Conservation (phyloP, 768 basidiomycete genomes). For the Leccinum barrowsii region DNA sequence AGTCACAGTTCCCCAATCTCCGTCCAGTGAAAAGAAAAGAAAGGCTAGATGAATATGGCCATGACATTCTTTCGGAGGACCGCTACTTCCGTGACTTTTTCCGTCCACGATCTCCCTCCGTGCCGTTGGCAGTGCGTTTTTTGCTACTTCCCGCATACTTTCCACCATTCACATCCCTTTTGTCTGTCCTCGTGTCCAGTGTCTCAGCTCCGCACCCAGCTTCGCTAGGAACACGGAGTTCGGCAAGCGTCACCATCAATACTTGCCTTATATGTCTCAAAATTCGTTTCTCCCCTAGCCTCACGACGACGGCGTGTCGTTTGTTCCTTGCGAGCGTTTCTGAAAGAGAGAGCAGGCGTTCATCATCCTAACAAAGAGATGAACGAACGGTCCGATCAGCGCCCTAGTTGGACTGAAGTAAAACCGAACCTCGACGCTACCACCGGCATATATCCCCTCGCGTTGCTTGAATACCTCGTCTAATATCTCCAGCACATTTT, state of each 20-base stretch:
- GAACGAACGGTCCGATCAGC: background rate
- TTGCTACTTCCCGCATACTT: background rate
- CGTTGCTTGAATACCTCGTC: constrained; percentile 48
- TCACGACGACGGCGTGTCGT: constrained; percentile 64
- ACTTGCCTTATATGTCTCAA: constrained; percentile 34
- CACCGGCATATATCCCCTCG: constrained; percentile 37
- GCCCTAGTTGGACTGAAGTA: background rate
- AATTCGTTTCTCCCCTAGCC: constrained; percentile 78
- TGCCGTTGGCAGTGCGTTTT: constrained; percentile 16
- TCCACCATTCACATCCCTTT: background rate
- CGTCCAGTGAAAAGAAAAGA: background rate
- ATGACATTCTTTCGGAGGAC: background rate
- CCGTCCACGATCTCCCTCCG: constrained; percentile 4
- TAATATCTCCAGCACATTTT: constrained; percentile 43
- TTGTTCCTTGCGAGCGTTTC: constrained; percentile 40
- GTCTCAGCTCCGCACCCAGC: background rate
- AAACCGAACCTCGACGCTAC: constrained; percentile 40
- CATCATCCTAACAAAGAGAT: constrained; percentile 45
- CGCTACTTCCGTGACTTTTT: constrained; percentile 23
- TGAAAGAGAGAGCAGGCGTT: constrained; percentile 31
- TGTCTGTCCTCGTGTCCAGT: background rate
- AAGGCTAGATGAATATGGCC: background rate
- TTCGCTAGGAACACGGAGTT: background rate
- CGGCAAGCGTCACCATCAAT: constrained; percentile 6
- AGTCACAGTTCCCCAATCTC: background rate